Evolutionary conservation across 208 protist genomes (phyloP), one percentile per base, ranked within the genome.

Genomic region (Porcisia deanei): DNA sequence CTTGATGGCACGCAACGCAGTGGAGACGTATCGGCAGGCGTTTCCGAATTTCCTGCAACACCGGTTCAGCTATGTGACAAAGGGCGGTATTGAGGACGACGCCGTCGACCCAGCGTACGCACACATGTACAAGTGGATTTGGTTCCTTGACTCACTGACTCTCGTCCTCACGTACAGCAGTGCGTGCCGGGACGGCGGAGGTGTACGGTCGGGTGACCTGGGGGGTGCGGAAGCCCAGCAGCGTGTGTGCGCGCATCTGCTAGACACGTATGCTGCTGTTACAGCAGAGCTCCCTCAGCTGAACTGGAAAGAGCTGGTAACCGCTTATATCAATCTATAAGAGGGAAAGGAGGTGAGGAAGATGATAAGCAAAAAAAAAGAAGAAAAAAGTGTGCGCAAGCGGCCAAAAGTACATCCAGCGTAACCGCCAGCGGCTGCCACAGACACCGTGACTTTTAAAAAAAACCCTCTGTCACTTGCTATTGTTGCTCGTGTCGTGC

Each of bases 141-240:
- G 71, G 71, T 75, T 75, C 20, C 57, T 75, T 12, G 71, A 75
- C 58, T 75, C 71, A 1, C 71, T 75, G n/a, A 75, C 71, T 5
- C 71, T 75, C 30, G 41, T 47, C n/a, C 58, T 75, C 25, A 22
- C 57, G 18, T 45, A 72, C 53, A 34, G 53, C 37, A 47, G 65
- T 25, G 65, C 9, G 9, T 30, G 30, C 22, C 25, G 58, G 7
- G 34, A 63, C 25, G 14, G 25, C 30, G 63, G 22, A 30, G 47
- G 41, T 5, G 39, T 20, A 43, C 14, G 14, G 5, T 43, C 47
- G 8, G 9, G 47, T n/a, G 47, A 20, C 18, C 2, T 34, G n/a
- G 10, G n/a, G 0, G 30, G 2, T 49, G 52, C 68, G 20, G 53
- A 41, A 12, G 53, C 53, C 1, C 68, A 41, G 68, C 68, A 72